Percentiles rank a stretch among this genome's conserved stretches.
phyloP scores from a whole-genome alignment of 1,139 yeast genomes.

The Suhomyces taliae region DNA sequence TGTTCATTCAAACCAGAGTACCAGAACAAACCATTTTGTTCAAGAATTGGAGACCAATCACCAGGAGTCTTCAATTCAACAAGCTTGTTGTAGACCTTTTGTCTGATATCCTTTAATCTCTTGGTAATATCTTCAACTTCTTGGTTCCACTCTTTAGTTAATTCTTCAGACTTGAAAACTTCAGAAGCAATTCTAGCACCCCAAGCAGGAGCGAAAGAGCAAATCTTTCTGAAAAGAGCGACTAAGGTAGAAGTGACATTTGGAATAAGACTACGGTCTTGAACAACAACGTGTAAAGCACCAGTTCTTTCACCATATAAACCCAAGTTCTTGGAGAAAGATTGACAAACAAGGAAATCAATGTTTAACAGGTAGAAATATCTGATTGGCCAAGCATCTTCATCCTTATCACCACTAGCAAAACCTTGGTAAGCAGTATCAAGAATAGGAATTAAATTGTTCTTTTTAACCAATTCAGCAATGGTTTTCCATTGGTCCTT shows the following conservation, averaged over 20 bases:
- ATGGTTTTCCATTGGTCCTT: slow-evolving; percentile 81
- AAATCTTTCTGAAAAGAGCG: slow-evolving; percentile 35
- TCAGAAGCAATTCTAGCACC: slow-evolving; percentile 44
- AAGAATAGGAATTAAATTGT: slow-evolving; percentile 78
- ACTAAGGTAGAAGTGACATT: slow-evolving; percentile 30
- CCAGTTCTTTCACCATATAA: slow-evolving; percentile 48
- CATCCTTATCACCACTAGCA: slow-evolving; percentile 21
- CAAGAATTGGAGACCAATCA: slow-evolving; percentile 38
- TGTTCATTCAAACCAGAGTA: slow-evolving; percentile 37
- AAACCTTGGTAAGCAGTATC: slow-evolving; percentile 95
- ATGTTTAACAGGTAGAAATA: slow-evolving; percentile 17
- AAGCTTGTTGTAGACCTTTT: slow-evolving; percentile 27
- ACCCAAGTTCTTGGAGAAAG: slow-evolving; percentile 49
- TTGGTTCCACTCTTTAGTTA: slow-evolving; percentile 32
- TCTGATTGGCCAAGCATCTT: slow-evolving; percentile 25
- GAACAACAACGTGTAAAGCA: slow-evolving; percentile 38
- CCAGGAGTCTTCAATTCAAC: slow-evolving; percentile 42
- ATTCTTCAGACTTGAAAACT: slow-evolving; percentile 25
- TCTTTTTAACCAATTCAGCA: slow-evolving; percentile 15
- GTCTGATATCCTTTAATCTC: slow-evolving; percentile 33
- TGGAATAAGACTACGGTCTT: slow-evolving; percentile 20
- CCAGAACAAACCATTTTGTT: slow-evolving; percentile 47
- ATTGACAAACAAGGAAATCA: slow-evolving; percentile 36
- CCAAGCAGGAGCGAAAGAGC: slow-evolving; percentile 49
- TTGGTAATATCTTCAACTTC: slow-evolving; percentile 32